A percentile compares a stretch with the other conserved stretches of the same genome.
Evolutionary conservation across 768 basidiomycete genomes (phyloP).

Genomic region (Tulasnella calospora): DNA sequence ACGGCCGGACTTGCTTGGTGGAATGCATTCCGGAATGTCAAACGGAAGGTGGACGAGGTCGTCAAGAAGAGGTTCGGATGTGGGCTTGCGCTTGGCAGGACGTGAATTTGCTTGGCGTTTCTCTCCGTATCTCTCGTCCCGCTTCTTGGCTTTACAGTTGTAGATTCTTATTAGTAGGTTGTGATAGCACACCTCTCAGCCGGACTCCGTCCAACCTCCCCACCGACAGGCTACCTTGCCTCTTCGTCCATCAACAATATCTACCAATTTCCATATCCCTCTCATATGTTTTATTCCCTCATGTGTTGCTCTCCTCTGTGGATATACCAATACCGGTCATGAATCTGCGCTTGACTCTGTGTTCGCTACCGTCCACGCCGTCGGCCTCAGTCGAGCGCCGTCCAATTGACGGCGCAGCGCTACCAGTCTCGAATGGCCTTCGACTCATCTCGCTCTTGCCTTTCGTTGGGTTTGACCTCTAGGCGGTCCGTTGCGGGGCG

Average conservation of each 20-base stretch:
- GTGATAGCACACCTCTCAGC: neutral
- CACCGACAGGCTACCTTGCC: neutral
- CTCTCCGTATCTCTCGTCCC: neutral
- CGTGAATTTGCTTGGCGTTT: neutral
- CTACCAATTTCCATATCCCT: neutral
- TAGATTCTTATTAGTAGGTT: neutral
- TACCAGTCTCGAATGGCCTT: neutral
- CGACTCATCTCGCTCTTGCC: neutral
- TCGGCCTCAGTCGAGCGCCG: neutral
- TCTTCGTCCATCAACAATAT: neutral
- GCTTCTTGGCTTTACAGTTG: no score
- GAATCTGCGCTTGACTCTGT: neutral
- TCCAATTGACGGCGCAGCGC: neutral
- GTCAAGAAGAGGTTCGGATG: constrained; percentile 70
- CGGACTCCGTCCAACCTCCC: neutral
- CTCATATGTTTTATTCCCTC: neutral
- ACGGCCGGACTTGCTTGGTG: constrained; percentile 60
- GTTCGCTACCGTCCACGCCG: neutral
- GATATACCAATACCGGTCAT: neutral
- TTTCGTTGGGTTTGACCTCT: no score
- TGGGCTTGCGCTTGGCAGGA: constrained; percentile 36
- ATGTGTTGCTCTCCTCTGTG: neutral
- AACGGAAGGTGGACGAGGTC: constrained; percentile 59
- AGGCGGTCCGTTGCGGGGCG: neutral
- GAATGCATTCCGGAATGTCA: constrained; percentile 67